Conservation (phyloP, 139 green algal genomes). For the Coccomyxa sp. region DNA sequence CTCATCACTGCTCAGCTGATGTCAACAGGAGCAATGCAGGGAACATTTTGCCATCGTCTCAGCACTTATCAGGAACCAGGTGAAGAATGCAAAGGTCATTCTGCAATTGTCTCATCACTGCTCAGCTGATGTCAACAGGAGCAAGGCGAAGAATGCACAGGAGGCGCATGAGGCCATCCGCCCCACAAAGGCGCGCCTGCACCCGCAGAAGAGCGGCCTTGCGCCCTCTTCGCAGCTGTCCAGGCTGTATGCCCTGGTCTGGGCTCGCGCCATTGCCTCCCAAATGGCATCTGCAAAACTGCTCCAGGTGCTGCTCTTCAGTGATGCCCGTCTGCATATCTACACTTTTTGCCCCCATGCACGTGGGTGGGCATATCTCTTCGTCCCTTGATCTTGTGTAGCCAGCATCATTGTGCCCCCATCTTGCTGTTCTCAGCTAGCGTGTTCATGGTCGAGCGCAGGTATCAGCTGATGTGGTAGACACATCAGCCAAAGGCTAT, state of each 20-base stretch:
- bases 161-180: conserved; percentile 94
- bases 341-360: too few relatives aligned
- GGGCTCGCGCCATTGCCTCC: conserved; percentile 67
- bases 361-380: not conserved
- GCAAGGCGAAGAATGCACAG: conserved; percentile 67
- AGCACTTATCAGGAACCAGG: not conserved
- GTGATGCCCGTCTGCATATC: not conserved
- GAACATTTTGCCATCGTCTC: not conserved
- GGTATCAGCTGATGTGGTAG: not conserved
- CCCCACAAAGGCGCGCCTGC: conserved; percentile 54
- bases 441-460: not conserved
- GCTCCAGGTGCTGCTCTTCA: conserved; percentile 18
- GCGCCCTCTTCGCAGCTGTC: conserved; percentile 19
- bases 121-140: conserved; percentile 13
- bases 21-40: not conserved
- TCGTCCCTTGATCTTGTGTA: not conserved
- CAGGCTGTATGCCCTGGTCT: conserved; percentile 86
- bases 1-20: too few relatives aligned
- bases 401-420: not conserved
- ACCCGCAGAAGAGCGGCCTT: conserved; percentile 9
- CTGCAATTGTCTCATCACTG: not conserved
- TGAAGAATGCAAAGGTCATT: conserved; percentile 36
- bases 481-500: conserved; percentile 2
- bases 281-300: conserved; percentile 64
- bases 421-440: not conserved